phyloP scores from a whole-genome alignment of 2,329 filamentous ascomycete genomes.

The Colletotrichum sp. region DNA sequence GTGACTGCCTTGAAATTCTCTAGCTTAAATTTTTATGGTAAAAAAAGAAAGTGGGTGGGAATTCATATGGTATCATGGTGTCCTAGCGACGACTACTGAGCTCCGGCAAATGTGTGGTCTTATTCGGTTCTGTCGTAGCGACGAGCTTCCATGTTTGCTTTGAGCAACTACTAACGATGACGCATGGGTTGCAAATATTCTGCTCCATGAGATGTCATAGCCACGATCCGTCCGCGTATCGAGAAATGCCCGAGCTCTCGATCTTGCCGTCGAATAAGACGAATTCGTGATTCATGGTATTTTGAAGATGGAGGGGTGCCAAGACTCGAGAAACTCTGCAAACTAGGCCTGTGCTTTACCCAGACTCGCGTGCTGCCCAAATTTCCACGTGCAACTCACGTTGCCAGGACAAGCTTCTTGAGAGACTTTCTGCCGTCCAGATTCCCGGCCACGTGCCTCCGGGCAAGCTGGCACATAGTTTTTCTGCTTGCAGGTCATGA shows the following conservation, averaged over 20 bases:
- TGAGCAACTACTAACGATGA: not conserved
- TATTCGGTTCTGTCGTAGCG: not conserved
- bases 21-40: fast-evolving
- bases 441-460: not conserved
- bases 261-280: not conserved
- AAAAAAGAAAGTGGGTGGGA: not conserved
- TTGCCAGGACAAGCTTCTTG: not conserved
- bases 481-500: not conserved
- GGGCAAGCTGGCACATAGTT: not conserved
- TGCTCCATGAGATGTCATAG: not conserved
- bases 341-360: not conserved
- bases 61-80: not conserved
- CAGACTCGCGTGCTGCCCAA: not conserved
- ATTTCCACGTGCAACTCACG: not conserved
- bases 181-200: not conserved
- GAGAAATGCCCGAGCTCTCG: not conserved
- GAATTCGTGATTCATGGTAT: not conserved
- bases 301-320: not conserved
- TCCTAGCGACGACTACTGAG: not conserved
- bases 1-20: not conserved
- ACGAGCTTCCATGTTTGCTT: not conserved
- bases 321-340: not conserved
- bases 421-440: not conserved
- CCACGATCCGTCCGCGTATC: not conserved
- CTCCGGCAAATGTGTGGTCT: not conserved